These are phyloP conservation scores for Yamadazyma blattariae DNA, from an alignment of 1,139 yeast genomes.

Conservation along the genomic window DNA sequence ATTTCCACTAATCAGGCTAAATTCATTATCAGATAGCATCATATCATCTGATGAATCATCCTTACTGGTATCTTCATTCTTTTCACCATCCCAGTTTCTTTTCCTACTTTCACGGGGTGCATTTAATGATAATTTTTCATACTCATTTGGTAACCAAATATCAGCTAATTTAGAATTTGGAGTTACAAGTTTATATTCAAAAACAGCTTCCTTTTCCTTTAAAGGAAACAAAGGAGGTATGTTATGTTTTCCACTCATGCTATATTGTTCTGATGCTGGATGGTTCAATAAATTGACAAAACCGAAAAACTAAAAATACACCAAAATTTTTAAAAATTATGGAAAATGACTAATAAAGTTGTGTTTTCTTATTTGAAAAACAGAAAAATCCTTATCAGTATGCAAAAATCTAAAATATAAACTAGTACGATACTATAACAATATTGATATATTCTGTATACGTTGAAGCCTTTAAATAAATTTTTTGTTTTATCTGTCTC, in stretches of 20 bases:
- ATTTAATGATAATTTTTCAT: constrained; percentile 19
- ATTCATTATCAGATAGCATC: constrained; percentile 36
- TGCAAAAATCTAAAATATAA: too few relatives aligned
- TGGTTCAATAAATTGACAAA: not conserved
- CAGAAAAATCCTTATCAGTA: too few relatives aligned
- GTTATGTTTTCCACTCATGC: not conserved
- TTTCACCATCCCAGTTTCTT: constrained; percentile 14
- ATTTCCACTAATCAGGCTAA: constrained; percentile 21
- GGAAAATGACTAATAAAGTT: too few relatives aligned
- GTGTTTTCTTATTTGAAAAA: too few relatives aligned
- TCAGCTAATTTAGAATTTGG: constrained; percentile 35
- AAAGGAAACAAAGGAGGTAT: constrained; percentile 37
- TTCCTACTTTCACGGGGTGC: constrained; percentile 23
- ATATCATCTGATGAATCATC: constrained; percentile 37
- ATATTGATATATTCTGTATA: too few relatives aligned
- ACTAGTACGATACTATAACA: too few relatives aligned
- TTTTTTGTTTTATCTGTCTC: too few relatives aligned
- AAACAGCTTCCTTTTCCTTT: constrained; percentile 25
- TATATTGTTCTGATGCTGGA: constrained; percentile 1
- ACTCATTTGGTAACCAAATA: constrained; percentile 32
- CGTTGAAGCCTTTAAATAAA: too few relatives aligned
- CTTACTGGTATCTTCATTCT: constrained; percentile 5
- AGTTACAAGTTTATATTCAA: constrained; percentile 32
- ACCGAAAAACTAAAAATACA: not conserved
- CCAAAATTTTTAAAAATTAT: too few relatives aligned